Evolutionary conservation across 2,329 filamentous ascomycete genomes (phyloP), one percentile per base, ranked within the genome.

Genomic region (Ophiostoma sp.): DNA sequence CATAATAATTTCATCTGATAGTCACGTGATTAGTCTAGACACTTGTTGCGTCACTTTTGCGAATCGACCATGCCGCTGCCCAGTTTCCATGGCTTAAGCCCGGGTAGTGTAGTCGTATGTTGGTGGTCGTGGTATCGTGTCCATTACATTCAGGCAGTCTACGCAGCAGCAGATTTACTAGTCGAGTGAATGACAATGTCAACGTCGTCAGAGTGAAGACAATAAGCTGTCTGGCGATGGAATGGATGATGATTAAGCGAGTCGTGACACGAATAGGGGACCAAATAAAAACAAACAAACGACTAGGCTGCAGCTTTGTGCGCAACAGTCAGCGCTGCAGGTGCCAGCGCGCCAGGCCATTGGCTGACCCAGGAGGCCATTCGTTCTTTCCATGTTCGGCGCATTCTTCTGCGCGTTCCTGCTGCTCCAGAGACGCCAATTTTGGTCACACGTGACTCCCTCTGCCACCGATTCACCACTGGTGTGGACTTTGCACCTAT

Each of bases 401-500:
- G 60, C 60, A 63, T 63, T 42, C 40, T 63, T 62, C 58, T 60
- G 55, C 55, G 55, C 55, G 55, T 60, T 60, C 55, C 55, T 60
- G 27, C 55, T 38, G 55, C 27, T 40, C 27, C 2, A 9, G 40
- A 27, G 40, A 41, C 36, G 60, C 60, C 18, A 63, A 63, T 47
- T 9, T 11, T 16, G 42, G 14, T 14, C 5, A 14, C 71, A 71
- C 70, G 70, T 72, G 70, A 70, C 68, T 42, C 14, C 38, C 5
- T 69, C 69, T 65, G 38, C 36, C 38, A 42, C 60, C 60, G 18
- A 42, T 63, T 41, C 60, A 63, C 60, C 18, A 38, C 6, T 58
- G 49, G 6, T 4, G 18, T 55, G 8, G 42, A 44, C 49, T 18
- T 27, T 16, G n/a, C 7, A 27, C 49, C 49, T 55, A 27, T 27